Evolutionary conservation across 1,284 basidiomycete genomes (phyloP).

Genomic region (Heliocybe sulcata): DNA sequence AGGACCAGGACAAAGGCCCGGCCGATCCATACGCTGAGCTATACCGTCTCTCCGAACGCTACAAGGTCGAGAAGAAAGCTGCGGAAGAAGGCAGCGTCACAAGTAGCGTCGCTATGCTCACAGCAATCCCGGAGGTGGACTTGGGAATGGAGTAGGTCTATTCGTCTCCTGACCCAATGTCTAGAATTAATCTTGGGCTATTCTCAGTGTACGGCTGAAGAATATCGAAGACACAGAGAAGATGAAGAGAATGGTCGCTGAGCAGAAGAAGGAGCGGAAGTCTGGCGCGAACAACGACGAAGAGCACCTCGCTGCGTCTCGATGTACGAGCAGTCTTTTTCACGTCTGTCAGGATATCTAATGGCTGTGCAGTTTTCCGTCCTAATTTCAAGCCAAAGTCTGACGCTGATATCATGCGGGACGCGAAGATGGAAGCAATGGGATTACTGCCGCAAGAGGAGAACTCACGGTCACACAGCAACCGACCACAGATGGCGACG

Average conservation of each 20-base stretch:
- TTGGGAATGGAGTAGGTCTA: constrained; percentile 90
- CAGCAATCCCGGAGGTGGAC: constrained; percentile 94
- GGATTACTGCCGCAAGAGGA: constrained; percentile 60
- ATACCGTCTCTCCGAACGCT: constrained; percentile 71
- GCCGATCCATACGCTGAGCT: constrained; percentile 78
- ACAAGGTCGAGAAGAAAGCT: constrained; percentile 49
- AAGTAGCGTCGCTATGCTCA: constrained; percentile 90
- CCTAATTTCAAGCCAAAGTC: constrained; percentile 74
- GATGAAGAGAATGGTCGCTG: constrained; percentile 81
- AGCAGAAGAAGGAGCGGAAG: constrained; percentile 56
- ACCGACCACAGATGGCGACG: constrained; percentile 76
- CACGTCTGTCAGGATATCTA: not conserved
- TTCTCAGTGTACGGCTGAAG: constrained; percentile 70
- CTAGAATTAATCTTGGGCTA: not conserved
- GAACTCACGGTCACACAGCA: constrained; percentile 36
- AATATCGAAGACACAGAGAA: constrained; percentile 98
- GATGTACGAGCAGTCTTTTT: constrained; percentile 53
- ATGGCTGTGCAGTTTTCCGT: constrained; percentile 59
- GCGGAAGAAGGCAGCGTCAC: constrained; percentile 89
- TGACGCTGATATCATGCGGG: constrained; percentile 79
- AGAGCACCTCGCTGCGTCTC: constrained; percentile 71
- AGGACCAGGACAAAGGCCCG: constrained; percentile 35
- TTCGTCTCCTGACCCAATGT: not conserved
- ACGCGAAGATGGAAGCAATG: constrained; percentile 79
- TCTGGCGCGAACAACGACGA: constrained; percentile 53